Evolutionary conservation across 441 rosid genomes (phyloP).

Genomic region (Pelargonium hybrid): DNA sequence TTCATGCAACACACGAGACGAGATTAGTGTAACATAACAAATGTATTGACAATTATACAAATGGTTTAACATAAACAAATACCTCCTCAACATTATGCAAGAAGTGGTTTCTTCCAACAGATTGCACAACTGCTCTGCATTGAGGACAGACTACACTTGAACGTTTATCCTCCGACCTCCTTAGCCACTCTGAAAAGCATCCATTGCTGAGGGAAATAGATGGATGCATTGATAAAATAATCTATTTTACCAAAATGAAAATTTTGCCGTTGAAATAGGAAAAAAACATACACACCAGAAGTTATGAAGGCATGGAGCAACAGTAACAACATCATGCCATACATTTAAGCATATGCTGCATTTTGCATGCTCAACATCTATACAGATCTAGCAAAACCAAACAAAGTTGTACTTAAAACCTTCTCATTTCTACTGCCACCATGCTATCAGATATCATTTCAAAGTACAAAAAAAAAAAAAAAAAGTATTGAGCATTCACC

Average conservation of each 20-base stretch:
- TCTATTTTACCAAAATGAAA: not conserved
- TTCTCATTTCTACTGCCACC: too few relatives aligned
- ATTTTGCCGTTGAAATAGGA: not conserved
- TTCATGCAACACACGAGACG: too few relatives aligned
- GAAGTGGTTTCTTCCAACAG: conserved; percentile 82
- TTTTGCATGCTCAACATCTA: conserved; percentile 72
- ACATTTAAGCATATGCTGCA: conserved; percentile 90
- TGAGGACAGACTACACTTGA: conserved; percentile 76
- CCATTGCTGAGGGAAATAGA: conserved; percentile 57
- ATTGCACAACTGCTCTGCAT: conserved; percentile 75
- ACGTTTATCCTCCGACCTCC: conserved; percentile 63
- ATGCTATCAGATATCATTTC: not conserved
- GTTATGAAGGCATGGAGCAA: conserved; percentile 20
- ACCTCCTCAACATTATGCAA: conserved; percentile 77
- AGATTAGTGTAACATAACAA: too few relatives aligned
- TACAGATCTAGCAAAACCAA: conserved; percentile 40
- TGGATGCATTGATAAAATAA: conserved; percentile 11
- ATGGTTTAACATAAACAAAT: conserved; percentile 4
- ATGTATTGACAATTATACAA: not conserved
- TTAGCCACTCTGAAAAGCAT: conserved; percentile 94
- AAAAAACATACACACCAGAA: conserved; percentile 41
- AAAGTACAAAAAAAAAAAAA: too few relatives aligned
- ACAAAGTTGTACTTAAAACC: not conserved
- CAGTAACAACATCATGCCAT: conserved; percentile 68
- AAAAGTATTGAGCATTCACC: conserved; percentile 34